These are phyloP conservation scores for Selaginella moellendorffii DNA, from an alignment of 75 land plant species.

Conservation along the genomic window DNA sequence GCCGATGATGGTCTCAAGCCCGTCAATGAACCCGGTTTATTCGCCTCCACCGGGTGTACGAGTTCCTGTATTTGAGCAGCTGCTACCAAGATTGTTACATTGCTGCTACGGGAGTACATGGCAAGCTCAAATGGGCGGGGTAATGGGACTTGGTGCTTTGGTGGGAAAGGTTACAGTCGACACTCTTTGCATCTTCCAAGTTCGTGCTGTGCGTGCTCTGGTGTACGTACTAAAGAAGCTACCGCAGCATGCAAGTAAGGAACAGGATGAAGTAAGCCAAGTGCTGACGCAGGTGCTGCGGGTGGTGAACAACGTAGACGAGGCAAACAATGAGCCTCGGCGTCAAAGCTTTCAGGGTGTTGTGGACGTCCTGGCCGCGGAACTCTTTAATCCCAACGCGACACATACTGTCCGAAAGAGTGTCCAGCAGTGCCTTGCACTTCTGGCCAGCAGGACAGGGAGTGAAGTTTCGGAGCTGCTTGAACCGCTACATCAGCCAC, in stretches of 20 bases:
- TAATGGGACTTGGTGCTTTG: conserved; percentile 96
- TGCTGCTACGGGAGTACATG: conserved; percentile 72
- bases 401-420: conserved; percentile 71
- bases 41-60: conserved; percentile 97
- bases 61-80: conserved; percentile 92
- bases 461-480: conserved; percentile 97
- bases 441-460: conserved; percentile 96
- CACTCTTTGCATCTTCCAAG: conserved; percentile 64
- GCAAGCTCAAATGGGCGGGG: conserved; percentile 86
- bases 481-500: conserved; percentile 68
- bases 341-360: conserved; percentile 95
- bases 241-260: conserved; percentile 85
- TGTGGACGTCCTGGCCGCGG: conserved; percentile 83
- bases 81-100: conserved; percentile 65
- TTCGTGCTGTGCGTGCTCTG: conserved; percentile 71
- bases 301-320: conserved; percentile 99
- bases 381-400: conserved; percentile 90
- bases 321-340: conserved; percentile 78
- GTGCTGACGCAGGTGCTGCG: conserved; percentile 92
- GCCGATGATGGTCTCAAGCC: conserved; percentile 99
- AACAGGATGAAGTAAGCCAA: conserved; percentile 95
- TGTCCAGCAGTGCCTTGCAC: conserved; percentile 85
- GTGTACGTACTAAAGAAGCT: conserved; percentile 87
- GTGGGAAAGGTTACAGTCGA: conserved; percentile 99
- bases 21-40: conserved; percentile 94